Evolutionary conservation across 257 asterid species (phyloP).

Genomic region (Sherardia arvensis): DNA sequence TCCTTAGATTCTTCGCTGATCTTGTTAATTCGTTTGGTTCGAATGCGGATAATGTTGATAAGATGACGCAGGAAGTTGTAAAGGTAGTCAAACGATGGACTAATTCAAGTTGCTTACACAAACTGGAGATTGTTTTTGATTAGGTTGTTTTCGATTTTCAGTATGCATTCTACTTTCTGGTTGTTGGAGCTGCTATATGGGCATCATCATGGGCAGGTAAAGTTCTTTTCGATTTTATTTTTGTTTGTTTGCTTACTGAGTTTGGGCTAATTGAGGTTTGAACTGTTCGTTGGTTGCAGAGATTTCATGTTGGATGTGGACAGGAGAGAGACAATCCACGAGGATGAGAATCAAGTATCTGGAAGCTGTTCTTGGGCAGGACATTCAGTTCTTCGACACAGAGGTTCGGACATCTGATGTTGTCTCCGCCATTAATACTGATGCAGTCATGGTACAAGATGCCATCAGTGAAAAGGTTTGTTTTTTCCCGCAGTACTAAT

Average conservation of each 20-base stretch:
- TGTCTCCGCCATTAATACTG: conserved; percentile 81
- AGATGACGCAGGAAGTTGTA: conserved; percentile 89
- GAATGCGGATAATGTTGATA: conserved; percentile 79
- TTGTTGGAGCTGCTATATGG: conserved; percentile 99
- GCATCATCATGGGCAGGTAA: conserved; percentile 99
- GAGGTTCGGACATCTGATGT: conserved; percentile 88
- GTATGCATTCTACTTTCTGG: conserved; percentile 97
- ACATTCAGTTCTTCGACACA: conserved; percentile 74
- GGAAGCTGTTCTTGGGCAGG: conserved; percentile 82
- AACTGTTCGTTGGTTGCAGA: conserved; percentile 36
- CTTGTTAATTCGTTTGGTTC: conserved; percentile 95
- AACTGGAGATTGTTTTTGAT: conserved; percentile 1
- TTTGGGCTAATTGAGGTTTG: conserved; percentile 1
- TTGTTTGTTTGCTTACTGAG: conserved; percentile 12
- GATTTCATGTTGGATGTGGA: conserved; percentile 99
- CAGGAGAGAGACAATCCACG: conserved; percentile 84
- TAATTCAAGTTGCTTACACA: neutral
- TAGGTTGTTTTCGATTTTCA: conserved; percentile 57
- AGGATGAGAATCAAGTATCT: conserved; percentile 80
- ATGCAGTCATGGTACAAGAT: conserved; percentile 85
- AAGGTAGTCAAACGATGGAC: conserved; percentile 38
- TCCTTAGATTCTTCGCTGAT: conserved; percentile 97
- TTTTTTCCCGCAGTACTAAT: too few relatives aligned
- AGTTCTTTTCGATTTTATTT: neutral
- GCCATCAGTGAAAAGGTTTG: conserved; percentile 93